Evolutionary conservation across 768 basidiomycete genomes (phyloP).

Genomic region (Suillus discolor): DNA sequence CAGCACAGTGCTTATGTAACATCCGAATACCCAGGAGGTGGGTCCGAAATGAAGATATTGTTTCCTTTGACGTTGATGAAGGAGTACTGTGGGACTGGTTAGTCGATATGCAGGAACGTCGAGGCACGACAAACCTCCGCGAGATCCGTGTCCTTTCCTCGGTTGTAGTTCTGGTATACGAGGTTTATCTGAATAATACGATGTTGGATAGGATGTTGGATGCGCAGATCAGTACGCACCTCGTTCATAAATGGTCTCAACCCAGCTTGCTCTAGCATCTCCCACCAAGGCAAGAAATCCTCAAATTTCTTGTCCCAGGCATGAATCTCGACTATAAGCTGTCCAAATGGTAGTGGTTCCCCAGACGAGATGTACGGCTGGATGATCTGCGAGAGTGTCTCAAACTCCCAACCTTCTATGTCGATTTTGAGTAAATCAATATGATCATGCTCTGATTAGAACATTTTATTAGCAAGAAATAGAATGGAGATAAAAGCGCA

Average conservation of each 20-base stretch:
- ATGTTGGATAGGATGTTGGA: conserved; percentile 8
- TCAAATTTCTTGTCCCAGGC: conserved; percentile 37
- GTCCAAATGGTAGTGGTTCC: conserved; percentile 47
- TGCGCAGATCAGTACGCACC: conserved; percentile 18
- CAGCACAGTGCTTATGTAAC: conserved; percentile 15
- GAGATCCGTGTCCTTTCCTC: conserved; percentile 44
- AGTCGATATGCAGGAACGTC: neutral
- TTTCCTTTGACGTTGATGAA: conserved; percentile 55
- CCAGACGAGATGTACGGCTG: conserved; percentile 37
- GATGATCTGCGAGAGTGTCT: conserved; percentile 43
- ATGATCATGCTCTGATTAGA: conserved; percentile 33
- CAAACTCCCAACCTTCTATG: conserved; percentile 51
- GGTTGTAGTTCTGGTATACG: conserved; percentile 61
- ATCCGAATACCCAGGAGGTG: conserved; percentile 11
- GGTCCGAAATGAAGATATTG: conserved; percentile 46
- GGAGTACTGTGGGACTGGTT: conserved; percentile 42
- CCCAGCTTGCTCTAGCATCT: conserved; percentile 47
- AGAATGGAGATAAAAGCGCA: conserved; percentile 1
- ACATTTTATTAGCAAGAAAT: neutral
- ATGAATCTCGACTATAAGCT: conserved; percentile 50
- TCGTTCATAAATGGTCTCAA: conserved; percentile 51
- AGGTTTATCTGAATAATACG: conserved; percentile 48
- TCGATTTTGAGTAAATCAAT: conserved; percentile 49
- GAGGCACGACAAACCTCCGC: conserved; percentile 42
- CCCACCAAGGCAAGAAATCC: conserved; percentile 47